Evolutionary conservation across 2,329 filamentous ascomycete species (phyloP), one percentile per base, ranked within the genome.

Genomic region (Hortaea sp.): DNA sequence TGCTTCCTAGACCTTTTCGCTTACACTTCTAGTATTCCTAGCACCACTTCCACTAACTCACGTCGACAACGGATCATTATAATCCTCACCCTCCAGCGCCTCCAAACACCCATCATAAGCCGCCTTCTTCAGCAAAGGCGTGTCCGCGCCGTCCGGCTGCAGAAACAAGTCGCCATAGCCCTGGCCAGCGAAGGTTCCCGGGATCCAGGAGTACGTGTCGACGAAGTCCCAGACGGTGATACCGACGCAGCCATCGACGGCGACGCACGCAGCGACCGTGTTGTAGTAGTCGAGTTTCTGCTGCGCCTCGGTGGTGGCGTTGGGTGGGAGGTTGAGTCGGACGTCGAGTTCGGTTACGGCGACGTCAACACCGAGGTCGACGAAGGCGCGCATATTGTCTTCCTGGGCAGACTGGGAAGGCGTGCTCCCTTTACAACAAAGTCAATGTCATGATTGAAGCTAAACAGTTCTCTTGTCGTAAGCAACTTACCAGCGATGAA

Each of bases 321-420:
- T 69, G 3, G 71, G 61, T 0, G 77, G 75, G 9, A 79, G 59
- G 5, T 57, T 59, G 1, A 59, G 57, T 29, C 78, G 69, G 49
- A 82, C 75, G 57, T 82, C 79, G 20, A 82, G 65, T 65, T 82
- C 79, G 1, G 79, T 82, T 58, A 78, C 71, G 5, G 77, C 76
- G 4, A 80, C 74, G 49, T 82, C 78, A 4, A 78, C 63, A 5
- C 70, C 71, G 1, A 76, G 68, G 1, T 66, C 63, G 1, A 70
- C 69, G 65, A 77, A 82, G 38, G 70, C 65, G 41, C 66, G 57
- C 44, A 80, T 72, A 10, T 71, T 69, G 0, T 67, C 64, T 30
- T 66, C 64, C 39, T 75, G 67, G 9, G 65, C 63, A 32, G 65
- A 63, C 51, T 71, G 69, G 38, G 59, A 63, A 0, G 77, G 73